Evolutionary conservation across 1,284 basidiomycete genomes (phyloP), one percentile per base, ranked within the genome.

Genomic region (Singerocomus rubriflavus): DNA sequence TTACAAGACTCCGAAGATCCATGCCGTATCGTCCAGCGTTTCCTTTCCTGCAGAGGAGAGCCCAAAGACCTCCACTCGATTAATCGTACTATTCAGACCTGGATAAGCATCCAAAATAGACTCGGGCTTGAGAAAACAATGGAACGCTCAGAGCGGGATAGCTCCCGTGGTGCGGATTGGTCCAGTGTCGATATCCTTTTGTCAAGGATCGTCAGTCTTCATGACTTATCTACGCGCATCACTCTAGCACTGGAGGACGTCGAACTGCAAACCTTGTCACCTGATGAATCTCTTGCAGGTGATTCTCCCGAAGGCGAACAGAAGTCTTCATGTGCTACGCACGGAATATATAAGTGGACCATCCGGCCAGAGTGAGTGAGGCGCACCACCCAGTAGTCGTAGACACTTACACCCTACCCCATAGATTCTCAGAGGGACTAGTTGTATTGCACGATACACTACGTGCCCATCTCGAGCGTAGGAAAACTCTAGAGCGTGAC

Each of bases 11-110:
- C 82, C 2, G 87, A 85, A 52, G 94, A 97, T 66, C 78, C 83
- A 2, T 79, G 81, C 43, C 84, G 93, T 13, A 80, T 92, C 48
- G 76, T 91, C 11, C 93, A 97, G 64, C 83, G 81, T 49, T 88
- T 96, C 62, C 70, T 86, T 9, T 75, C 88, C 4, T 77, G 85
- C 6, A 78, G 84, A 52, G 91, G 91, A 14, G 81, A 83, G 53
- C 71, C 80, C 11, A 73, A 70, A 48, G 92, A 93, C 62, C 71
- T 93, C 14, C 66, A 81, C 13, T 72, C 81, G 2, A 76, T 93
- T 39, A 79, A 78, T 53, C 73, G 73, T 29, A 83, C 85, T 4
- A 81, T 91, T 48, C 70, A 68, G 9, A 68, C 73, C 14, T 91
- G 88, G 87, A 55, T 67, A 13, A 62, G 64, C 11, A 76, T 91